These are phyloP conservation scores for Suillus alpinus DNA, from an alignment of 768 basidiomycete species.

Conservation along the genomic window DNA sequence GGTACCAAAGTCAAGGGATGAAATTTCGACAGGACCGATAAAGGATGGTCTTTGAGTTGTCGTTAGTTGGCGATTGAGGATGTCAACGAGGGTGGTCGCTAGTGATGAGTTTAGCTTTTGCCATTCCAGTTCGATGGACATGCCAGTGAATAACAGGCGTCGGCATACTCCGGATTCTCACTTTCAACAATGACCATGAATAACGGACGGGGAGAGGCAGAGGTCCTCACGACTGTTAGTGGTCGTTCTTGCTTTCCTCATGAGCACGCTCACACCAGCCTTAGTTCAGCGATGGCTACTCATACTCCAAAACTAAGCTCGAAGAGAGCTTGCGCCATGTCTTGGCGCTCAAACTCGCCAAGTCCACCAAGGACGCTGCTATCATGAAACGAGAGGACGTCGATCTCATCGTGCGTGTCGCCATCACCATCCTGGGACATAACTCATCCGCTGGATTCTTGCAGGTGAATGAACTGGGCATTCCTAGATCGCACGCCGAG, in stretches of 20 bases:
- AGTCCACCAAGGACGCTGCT: slow-evolving; percentile 35
- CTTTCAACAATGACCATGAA: neutral
- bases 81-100: slow-evolving; percentile 60
- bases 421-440: neutral
- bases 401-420: slow-evolving; percentile 23
- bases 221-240: slow-evolving; percentile 12
- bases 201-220: slow-evolving; percentile 18
- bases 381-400: slow-evolving; percentile 27
- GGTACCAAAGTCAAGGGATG: slow-evolving; percentile 85
- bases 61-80: slow-evolving; percentile 78
- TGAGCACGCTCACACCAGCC: slow-evolving; percentile 11
- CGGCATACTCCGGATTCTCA: neutral
- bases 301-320: slow-evolving; percentile 34
- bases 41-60: slow-evolving; percentile 81
- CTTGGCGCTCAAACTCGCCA: slow-evolving; percentile 51
- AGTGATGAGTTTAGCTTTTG: slow-evolving; percentile 71
- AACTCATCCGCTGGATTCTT: neutral
- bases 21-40: slow-evolving; percentile 88
- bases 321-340: slow-evolving; percentile 46
- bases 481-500: slow-evolving; percentile 27
- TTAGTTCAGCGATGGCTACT: slow-evolving; percentile 55
- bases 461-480: slow-evolving; percentile 30
- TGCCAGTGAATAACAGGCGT: slow-evolving; percentile 25
- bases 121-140: slow-evolving; percentile 99
- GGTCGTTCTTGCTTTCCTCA: neutral